These are phyloP conservation scores for Exsudoporus frostii DNA, from an alignment of 768 basidiomycete species.

Conservation along the genomic window DNA sequence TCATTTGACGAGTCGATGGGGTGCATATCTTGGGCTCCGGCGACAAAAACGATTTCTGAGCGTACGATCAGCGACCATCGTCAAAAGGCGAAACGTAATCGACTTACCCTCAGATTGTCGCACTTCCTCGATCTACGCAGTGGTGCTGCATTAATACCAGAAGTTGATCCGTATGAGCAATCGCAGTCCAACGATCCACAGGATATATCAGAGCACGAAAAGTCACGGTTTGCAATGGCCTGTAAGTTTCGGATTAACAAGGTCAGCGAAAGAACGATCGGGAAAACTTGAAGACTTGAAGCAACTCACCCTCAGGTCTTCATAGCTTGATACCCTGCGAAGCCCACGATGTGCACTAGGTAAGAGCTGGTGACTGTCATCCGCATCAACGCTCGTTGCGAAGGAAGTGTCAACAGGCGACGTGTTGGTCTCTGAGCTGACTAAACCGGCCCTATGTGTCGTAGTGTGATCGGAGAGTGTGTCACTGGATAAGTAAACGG, in stretches of 20 bases:
- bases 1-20: background rate
- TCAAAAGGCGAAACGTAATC: background rate
- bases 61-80: background rate
- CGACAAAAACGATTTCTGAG: conserved; percentile 6
- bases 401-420: conserved; percentile 12
- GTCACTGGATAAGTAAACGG: conserved; percentile 6
- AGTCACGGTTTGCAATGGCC: background rate
- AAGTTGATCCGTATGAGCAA: background rate
- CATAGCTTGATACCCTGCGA: conserved; percentile 16
- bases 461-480: conserved; percentile 1
- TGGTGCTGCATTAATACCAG: background rate
- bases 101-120: conserved; percentile 1
- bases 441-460: background rate
- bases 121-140: background rate
- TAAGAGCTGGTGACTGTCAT: background rate
- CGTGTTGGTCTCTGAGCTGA: background rate
- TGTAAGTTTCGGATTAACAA: background rate
- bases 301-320: conserved; percentile 17
- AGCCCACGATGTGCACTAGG: conserved; percentile 3
- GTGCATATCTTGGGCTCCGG: background rate
- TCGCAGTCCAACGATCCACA: background rate
- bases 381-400: conserved; percentile 18
- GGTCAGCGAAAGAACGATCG: background rate
- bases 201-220: background rate
- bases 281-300: background rate